Percentiles rank a stretch among this genome's conserved stretches.
Conservation (phyloP, 805 yeast species). For the Zygoascus tannicola region DNA sequence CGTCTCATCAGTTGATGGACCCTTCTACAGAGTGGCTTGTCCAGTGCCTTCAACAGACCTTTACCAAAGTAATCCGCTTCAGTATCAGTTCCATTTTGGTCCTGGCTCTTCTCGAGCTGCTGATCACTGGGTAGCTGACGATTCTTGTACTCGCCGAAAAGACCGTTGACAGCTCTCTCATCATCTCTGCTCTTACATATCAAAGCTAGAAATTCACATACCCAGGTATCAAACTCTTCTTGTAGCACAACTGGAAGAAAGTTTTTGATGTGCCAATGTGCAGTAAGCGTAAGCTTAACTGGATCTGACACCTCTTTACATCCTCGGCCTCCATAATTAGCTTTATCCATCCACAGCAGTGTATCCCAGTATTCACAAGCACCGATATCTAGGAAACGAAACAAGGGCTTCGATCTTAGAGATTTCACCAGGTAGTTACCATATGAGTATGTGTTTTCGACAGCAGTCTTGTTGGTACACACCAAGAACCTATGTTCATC, state of each 20-base stretch:
- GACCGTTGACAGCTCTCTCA: slow-evolving; percentile 9
- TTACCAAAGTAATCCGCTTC: slow-evolving; percentile 31
- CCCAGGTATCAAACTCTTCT: slow-evolving; percentile 83
- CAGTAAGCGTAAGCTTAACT: slow-evolving; percentile 1
- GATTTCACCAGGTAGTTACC: slow-evolving; percentile 76
- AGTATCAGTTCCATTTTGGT: slow-evolving; percentile 16
- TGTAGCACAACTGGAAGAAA: slow-evolving; percentile 69
- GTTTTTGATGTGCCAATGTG: slow-evolving; percentile 65
- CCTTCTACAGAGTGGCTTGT: slow-evolving; percentile 57
- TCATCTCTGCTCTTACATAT: slow-evolving; percentile 38
- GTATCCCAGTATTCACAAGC: slow-evolving; percentile 83
- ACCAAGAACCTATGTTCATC: slow-evolving; percentile 65
- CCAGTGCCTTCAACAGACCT: slow-evolving; percentile 37
- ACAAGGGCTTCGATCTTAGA: slow-evolving; percentile 69
- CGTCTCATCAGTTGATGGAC: slow-evolving; percentile 53
- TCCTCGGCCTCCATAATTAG: slow-evolving; percentile 69
- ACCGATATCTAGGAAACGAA: slow-evolving; percentile 67
- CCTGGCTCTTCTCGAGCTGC: slow-evolving; percentile 8
- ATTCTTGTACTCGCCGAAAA: neutral
- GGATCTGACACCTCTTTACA: slow-evolving; percentile 13
- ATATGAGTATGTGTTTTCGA: slow-evolving; percentile 84
- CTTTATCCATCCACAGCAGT: slow-evolving; percentile 91
- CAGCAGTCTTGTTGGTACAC: slow-evolving; percentile 64
- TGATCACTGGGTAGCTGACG: slow-evolving; percentile 3
- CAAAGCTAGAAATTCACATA: slow-evolving; percentile 62